These are phyloP conservation scores for Chlamydomonas sphaeroides DNA, from an alignment of 139 green algal species.

Conservation along the genomic window DNA sequence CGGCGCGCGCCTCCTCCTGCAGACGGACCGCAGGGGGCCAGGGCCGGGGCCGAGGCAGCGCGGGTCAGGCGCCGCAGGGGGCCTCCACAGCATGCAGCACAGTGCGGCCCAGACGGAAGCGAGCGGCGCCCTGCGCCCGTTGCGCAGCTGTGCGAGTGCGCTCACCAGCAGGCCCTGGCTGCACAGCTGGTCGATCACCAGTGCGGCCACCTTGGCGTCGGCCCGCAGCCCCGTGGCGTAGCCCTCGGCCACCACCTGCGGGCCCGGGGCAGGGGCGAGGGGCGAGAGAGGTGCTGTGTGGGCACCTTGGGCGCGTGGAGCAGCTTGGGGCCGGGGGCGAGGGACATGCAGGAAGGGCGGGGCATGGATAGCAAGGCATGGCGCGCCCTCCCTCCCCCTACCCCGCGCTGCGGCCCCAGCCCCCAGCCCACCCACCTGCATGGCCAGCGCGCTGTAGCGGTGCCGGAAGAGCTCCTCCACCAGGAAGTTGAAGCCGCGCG, in stretches of 20 bases:
- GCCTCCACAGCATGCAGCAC: no score
- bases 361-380: neutral
- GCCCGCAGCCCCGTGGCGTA: constrained; percentile 3
- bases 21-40: no score
- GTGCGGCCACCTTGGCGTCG: constrained; percentile 30
- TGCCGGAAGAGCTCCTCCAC: constrained; percentile 29
- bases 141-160: no score
- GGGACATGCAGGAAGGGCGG: neutral
- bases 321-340: no score
- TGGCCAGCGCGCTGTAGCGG: constrained; percentile 31
- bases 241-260: constrained; percentile 31
- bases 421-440: constrained; percentile 6
- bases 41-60: no score
- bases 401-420: no score
- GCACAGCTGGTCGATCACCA: constrained; percentile 41
- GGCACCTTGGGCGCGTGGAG: no score
- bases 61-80: no score
- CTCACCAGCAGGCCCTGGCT: constrained; percentile 32
- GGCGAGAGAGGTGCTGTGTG: no score
- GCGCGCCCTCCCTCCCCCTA: neutral
- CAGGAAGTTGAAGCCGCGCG: constrained; percentile 35
- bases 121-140: no score
- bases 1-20: constrained; percentile 2
- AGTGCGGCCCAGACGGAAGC: no score
- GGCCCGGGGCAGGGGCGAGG: neutral